phyloP scores from a whole-genome alignment of 345 rosid species.

The Eutrema yunnanense region DNA sequence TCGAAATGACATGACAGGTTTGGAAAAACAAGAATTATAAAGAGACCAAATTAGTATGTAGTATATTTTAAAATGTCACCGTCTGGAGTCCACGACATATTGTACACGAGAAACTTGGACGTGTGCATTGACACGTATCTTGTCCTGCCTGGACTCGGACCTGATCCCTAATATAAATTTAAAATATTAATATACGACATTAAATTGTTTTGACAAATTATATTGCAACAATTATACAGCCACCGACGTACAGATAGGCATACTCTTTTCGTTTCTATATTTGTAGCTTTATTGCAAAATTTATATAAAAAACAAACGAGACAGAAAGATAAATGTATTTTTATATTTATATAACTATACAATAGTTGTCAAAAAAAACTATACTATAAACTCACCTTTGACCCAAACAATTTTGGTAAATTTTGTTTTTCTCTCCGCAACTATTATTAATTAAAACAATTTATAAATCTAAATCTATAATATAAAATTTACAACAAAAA shows the following conservation, averaged over 20 bases:
- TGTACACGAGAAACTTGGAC: conserved; percentile 30
- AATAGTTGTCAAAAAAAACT: too few relatives aligned
- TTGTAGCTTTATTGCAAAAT: neutral
- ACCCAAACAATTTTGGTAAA: too few relatives aligned
- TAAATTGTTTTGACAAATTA: neutral
- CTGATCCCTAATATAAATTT: neutral
- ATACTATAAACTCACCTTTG: too few relatives aligned
- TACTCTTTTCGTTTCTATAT: neutral
- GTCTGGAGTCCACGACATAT: conserved; percentile 10
- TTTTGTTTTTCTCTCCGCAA: too few relatives aligned
- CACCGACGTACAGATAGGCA: conserved; percentile 26
- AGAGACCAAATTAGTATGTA: neutral
- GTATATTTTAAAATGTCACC: conserved; percentile 12
- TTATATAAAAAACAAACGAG: too few relatives aligned
- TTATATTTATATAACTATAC: too few relatives aligned
- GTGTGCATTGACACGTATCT: conserved; percentile 29
- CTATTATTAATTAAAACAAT: too few relatives aligned
- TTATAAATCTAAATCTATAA: too few relatives aligned
- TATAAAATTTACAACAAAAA: too few relatives aligned
- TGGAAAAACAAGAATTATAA: neutral
- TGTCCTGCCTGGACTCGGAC: conserved; percentile 23
- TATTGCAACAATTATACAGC: neutral
- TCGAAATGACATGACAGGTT: conserved; percentile 16
- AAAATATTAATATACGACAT: neutral
- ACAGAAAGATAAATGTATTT: too few relatives aligned